Percentiles rank a stretch among this genome's conserved stretches.
phyloP scores from a whole-genome alignment of 208 protist species.

The Trypanosoma melophagium region DNA sequence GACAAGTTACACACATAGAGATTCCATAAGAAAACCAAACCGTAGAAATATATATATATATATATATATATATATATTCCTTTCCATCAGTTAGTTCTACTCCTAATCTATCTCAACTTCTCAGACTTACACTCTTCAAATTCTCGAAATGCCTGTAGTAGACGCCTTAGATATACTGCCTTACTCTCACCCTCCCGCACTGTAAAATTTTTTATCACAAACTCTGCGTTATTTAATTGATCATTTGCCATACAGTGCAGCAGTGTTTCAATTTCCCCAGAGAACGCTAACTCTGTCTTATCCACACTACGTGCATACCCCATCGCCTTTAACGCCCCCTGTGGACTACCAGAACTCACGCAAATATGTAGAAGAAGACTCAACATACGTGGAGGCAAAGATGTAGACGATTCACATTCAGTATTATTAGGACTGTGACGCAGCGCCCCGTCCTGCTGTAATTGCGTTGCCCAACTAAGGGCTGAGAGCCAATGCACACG shows the following conservation, averaged over 20 bases:
- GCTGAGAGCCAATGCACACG: conserved; percentile 79
- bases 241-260: conserved; percentile 78
- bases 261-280: conserved; percentile 63
- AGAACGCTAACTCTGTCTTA: conserved; percentile 62
- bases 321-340: conserved; percentile 63
- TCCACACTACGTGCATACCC: conserved; percentile 62
- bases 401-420: conserved; percentile 20
- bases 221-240: conserved; percentile 68
- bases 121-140: conserved; percentile 25
- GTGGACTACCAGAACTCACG: conserved; percentile 65
- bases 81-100: too few species aligned
- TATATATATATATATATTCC: too few species aligned
- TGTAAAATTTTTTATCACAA: conserved; percentile 56
- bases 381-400: conserved; percentile 50
- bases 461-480: conserved; percentile 63
- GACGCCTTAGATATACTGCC: conserved; percentile 45
- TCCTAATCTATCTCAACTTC: too few species aligned
- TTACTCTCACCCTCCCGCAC: conserved; percentile 39
- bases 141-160: conserved; percentile 36
- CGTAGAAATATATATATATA: too few species aligned
- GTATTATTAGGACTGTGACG: neutral
- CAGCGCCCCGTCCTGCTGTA: conserved; percentile 45
- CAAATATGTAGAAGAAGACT: conserved; percentile 79
- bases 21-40: too few species aligned
- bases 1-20: too few species aligned